A percentile compares a stretch with the other conserved stretches of the same genome.
Evolutionary conservation across 768 basidiomycete genomes (phyloP).

Genomic region (Trametes sanguinea): DNA sequence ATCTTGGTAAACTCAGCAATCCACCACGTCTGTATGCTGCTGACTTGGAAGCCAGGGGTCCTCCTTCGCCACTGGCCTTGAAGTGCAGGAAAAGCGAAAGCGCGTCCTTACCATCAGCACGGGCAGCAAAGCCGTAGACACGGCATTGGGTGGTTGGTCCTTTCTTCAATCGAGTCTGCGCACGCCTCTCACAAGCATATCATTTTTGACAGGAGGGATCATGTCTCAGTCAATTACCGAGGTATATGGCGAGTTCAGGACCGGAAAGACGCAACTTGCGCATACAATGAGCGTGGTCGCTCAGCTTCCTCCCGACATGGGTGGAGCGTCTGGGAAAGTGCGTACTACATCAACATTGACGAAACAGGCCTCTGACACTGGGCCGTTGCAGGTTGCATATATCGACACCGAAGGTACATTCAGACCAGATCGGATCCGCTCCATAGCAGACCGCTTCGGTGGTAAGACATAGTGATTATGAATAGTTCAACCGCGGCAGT

Average conservation of each 20-base stretch:
- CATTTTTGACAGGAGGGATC: slow-evolving; percentile 64
- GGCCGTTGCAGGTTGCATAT: slow-evolving; percentile 69
- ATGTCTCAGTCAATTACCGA: slow-evolving; percentile 94
- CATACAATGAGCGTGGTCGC: slow-evolving; percentile 93
- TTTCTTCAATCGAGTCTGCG: background rate
- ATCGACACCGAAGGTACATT: slow-evolving; percentile 96
- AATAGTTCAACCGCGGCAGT: too few relatives aligned
- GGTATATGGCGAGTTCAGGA: slow-evolving; percentile 96
- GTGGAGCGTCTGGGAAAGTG: slow-evolving; percentile 89
- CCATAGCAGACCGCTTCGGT: slow-evolving; percentile 91
- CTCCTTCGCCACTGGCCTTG: slow-evolving; percentile 88
- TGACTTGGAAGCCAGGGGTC: slow-evolving; percentile 59
- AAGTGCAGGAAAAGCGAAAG: slow-evolving; percentile 85
- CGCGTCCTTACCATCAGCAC: slow-evolving; percentile 85
- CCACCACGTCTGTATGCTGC: background rate
- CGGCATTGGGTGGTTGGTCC: slow-evolving; percentile 76
- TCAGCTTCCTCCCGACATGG: slow-evolving; percentile 87
- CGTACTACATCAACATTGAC: background rate
- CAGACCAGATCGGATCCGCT: slow-evolving; percentile 88
- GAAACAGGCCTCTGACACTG: background rate
- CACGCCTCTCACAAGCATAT: background rate
- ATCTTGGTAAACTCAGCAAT: slow-evolving; percentile 55
- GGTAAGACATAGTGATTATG: background rate
- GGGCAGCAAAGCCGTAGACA: slow-evolving; percentile 89
- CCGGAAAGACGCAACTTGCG: slow-evolving; percentile 93